Conservation (phyloP, 805 yeast species). For the Wickerhamiella occidentalis region DNA sequence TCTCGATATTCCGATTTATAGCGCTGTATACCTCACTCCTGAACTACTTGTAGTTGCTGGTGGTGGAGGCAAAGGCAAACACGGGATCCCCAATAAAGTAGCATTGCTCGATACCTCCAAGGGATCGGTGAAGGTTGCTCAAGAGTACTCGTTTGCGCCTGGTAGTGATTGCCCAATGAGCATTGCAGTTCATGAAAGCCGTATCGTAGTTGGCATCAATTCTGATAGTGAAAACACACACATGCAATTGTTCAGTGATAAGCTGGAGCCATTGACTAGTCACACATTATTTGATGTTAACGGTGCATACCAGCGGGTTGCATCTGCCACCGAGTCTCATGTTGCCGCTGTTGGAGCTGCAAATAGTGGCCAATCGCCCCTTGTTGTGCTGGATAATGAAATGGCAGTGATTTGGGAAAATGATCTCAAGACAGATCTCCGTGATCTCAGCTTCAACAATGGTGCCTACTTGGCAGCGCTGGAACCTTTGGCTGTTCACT, state of each 20-base stretch:
- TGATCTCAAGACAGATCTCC: not conserved
- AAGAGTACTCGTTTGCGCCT: constrained; percentile 3
- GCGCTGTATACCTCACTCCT: constrained; percentile 55
- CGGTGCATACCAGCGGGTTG: not conserved
- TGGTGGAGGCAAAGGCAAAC: constrained; percentile 92
- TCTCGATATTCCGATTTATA: constrained; percentile 49
- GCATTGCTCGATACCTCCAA: constrained; percentile 16
- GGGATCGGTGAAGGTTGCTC: not conserved
- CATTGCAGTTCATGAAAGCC: not conserved
- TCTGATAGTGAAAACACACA: not conserved
- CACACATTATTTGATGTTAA: not conserved
- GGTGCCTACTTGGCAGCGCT: constrained; percentile 9
- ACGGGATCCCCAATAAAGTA: constrained; percentile 77
- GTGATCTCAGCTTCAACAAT: constrained; percentile 8
- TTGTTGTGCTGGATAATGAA: not conserved
- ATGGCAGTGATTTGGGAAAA: not conserved
- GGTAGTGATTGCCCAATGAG: constrained; percentile 11
- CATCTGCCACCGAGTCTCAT: not conserved
- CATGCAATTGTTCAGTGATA: not conserved
- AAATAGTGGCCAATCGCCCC: not conserved
- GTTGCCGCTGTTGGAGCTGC: constrained; percentile 4
- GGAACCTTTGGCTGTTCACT: not conserved
- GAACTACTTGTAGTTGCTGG: constrained; percentile 63
- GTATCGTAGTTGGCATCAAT: not conserved
- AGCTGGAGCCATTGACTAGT: not conserved